Conservation (phyloP, 2,329 filamentous ascomycete genomes). For the Colletotrichum musicola region DNA sequence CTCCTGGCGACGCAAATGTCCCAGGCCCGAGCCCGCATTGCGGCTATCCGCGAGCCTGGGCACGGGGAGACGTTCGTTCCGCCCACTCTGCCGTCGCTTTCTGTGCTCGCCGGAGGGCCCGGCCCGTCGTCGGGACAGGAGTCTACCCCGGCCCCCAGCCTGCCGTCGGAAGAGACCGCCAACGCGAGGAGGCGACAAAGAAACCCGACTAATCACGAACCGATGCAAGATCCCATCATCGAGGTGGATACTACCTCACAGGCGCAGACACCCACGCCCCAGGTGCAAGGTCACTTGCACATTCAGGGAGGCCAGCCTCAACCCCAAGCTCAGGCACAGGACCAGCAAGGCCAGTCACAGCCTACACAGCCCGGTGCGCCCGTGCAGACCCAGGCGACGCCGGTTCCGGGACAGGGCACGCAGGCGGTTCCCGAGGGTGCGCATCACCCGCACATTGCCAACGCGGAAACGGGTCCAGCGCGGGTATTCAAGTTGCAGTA, state of each 20-base stretch:
- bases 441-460: conserved; percentile 60
- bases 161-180: neutral
- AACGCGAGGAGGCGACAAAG: conserved; percentile 6
- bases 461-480: conserved; percentile 61
- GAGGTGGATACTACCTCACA: neutral
- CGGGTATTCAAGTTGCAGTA: conserved; percentile 98
- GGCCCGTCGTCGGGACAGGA: neutral
- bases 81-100: conserved; percentile 22
- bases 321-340: conserved; percentile 1
- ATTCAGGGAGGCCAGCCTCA: conserved; percentile 23
- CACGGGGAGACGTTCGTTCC: conserved; percentile 21
- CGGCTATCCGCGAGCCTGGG: conserved; percentile 43
- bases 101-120: neutral
- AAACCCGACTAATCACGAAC: neutral
- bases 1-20: conserved; percentile 60
- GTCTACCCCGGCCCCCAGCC: neutral
- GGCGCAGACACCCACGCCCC: conserved; percentile 3
- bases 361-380: conserved; percentile 32
- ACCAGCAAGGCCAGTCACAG: conserved; percentile 15
- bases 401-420: conserved; percentile 32
- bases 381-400: conserved; percentile 36
- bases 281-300: conserved; percentile 33
- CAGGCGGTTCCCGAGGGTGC: conserved; percentile 40
- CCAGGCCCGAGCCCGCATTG: conserved; percentile 49
- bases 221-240: conserved; percentile 1